A percentile compares a stretch with the other conserved stretches of the same genome.
phyloP scores from a whole-genome alignment of 352 stramenopile genomes.

The Plasmopara viticola region DNA sequence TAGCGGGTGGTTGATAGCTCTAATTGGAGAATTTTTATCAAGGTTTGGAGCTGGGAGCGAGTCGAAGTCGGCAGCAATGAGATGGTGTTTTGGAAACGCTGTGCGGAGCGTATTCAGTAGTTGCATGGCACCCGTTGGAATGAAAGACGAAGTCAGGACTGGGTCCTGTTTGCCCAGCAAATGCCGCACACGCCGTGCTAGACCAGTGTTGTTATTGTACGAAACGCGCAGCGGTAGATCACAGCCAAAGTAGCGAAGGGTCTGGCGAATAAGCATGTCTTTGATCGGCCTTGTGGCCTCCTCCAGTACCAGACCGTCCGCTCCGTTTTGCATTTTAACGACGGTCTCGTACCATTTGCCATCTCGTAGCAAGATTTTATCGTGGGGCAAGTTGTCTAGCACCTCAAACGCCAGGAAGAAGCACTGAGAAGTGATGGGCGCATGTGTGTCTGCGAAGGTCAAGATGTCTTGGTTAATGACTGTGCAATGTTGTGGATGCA shows the following conservation, averaged over 20 bases:
- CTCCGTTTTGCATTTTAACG: slow-evolving; percentile 26
- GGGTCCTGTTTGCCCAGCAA: slow-evolving; percentile 46
- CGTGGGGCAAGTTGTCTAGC: slow-evolving; percentile 88
- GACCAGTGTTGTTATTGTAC: slow-evolving; percentile 50
- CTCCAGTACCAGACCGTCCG: slow-evolving; percentile 20
- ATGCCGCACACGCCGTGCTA: slow-evolving; percentile 46
- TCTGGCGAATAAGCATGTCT: slow-evolving; percentile 70
- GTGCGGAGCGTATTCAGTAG: slow-evolving; percentile 73
- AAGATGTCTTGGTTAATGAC: slow-evolving; percentile 82
- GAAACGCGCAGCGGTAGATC: slow-evolving; percentile 56
- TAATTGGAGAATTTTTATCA: slow-evolving; percentile 36
- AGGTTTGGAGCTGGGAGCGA: slow-evolving; percentile 69
- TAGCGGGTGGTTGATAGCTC: slow-evolving; percentile 51
- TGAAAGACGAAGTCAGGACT: slow-evolving; percentile 66
- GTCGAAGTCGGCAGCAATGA: slow-evolving; percentile 88
- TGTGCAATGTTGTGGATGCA: slow-evolving; percentile 57
- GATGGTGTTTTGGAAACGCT: slow-evolving; percentile 78
- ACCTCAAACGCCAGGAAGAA: slow-evolving; percentile 87
- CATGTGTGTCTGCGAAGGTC: slow-evolving; percentile 58
- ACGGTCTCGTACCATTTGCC: slow-evolving; percentile 77
- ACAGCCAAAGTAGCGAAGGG: slow-evolving; percentile 64
- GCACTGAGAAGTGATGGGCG: slow-evolving; percentile 42
- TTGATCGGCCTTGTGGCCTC: slow-evolving; percentile 48
- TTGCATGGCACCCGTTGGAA: slow-evolving; percentile 84
- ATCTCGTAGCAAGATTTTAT: slow-evolving; percentile 78